Evolutionary conservation across 75 land plant species (phyloP), one percentile per base, ranked within the genome.

Genomic region (Pseudotsuga menziesii): DNA sequence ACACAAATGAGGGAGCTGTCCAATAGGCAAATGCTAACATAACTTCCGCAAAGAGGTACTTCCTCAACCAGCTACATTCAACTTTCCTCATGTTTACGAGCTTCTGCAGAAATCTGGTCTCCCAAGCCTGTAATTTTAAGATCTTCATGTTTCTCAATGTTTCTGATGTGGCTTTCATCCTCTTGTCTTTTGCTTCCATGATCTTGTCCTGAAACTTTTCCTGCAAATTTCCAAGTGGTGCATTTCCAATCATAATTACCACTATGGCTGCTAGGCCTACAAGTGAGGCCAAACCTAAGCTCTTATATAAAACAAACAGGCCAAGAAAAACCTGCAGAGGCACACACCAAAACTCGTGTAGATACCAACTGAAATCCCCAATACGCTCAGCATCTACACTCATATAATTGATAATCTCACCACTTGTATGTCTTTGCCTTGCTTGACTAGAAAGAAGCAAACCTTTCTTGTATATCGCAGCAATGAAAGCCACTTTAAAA

Each of bases 141-240:
- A 78, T 78, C 17, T 82, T 75, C 87, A 85, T 85, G 73, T 76
- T 85, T 35, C 82, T 73, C 57, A 85, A 55, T 14, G 71, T 55
- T 56, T 85, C 87, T n/a, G 87, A 52, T 23, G 86, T 83, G 5
- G 78, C 86, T 74, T 79, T 85, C 87, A 85, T 83, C 39, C 87
- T 81, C n/a, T 56, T 57, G 22, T 85, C 87, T 56, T 84, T 83
- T 3, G 82, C 81, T 76, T 79, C 80, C 86, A 85, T 85, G 25
- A 85, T 58, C 48, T 79, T 80, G 56, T 76, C 78, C 32, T 85
- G 87, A 55, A 41, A 79, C 32, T 76, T 76, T 62, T 83, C 86
- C 41, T 84, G 86, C 36, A 75, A 11, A 27, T 54, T 85, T 39
- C 77, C 86, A 2, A 85, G 72, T 9, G 87, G 87, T 9, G 63